These are phyloP conservation scores for Sugiyamaella marilandica DNA, from an alignment of 805 yeast species.

Conservation along the genomic window DNA sequence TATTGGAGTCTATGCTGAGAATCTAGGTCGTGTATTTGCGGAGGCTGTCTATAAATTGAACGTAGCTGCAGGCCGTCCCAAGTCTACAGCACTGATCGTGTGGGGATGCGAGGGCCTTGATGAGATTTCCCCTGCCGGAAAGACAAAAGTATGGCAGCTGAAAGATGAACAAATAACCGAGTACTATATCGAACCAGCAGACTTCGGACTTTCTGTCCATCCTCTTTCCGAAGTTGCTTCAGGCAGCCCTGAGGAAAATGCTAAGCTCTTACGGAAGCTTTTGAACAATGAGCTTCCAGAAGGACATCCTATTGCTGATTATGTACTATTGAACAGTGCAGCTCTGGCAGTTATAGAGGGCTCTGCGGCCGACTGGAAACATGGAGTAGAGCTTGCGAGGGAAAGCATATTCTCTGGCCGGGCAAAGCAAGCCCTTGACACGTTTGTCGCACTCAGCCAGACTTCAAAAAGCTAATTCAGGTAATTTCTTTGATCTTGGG, in stretches of 20 bases:
- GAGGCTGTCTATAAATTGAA: conserved; percentile 68
- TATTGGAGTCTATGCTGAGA: conserved; percentile 81
- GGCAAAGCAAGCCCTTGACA: conserved; percentile 56
- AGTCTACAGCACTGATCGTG: conserved; percentile 67
- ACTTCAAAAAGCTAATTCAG: neutral
- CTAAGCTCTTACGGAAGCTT: conserved; percentile 49
- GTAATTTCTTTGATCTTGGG: too few species aligned
- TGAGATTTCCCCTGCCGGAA: conserved; percentile 88
- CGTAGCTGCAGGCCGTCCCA: conserved; percentile 38
- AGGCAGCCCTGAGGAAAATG: conserved; percentile 86
- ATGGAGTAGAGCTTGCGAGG: conserved; percentile 73
- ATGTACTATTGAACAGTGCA: conserved; percentile 84
- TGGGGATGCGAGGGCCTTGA: conserved; percentile 91
- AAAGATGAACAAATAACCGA: conserved; percentile 33
- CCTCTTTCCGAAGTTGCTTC: conserved; percentile 62
- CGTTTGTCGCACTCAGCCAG: conserved; percentile 37
- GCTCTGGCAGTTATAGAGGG: conserved; percentile 82
- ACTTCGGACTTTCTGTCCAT: conserved; percentile 79
- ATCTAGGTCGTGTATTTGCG: conserved; percentile 79
- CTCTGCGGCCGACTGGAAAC: conserved; percentile 58
- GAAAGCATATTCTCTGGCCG: conserved; percentile 60
- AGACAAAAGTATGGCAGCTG: conserved; percentile 75
- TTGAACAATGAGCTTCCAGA: conserved; percentile 41
- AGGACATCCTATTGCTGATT: conserved; percentile 67
- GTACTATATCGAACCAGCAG: conserved; percentile 47